Evolutionary conservation across 305 asterid species (phyloP), one percentile per base, ranked within the genome.

Genomic region (Rubia tinctorum): DNA sequence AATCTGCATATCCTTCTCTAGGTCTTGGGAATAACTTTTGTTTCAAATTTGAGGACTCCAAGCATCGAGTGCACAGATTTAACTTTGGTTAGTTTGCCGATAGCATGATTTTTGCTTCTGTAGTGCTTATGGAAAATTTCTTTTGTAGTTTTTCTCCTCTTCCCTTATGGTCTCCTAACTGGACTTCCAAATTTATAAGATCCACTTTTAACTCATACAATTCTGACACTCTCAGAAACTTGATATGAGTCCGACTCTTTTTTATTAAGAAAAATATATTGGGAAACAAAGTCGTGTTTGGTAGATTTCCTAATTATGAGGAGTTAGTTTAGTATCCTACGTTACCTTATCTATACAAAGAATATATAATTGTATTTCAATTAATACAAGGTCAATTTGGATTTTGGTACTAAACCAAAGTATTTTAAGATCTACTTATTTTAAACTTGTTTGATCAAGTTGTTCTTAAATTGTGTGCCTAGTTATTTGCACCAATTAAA

Each of bases 21-120:
- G 92, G 97, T 75, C 96, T 84, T 75, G 98, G 91, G 80, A 90
- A 88, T 88, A 79, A 88, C 72, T 88, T 89, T 80, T 74, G 87
- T 76, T 94, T 90, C 84, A 94, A 94, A 85, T 94, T 94, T 75
- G 86, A 81, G 81, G 99, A 94, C 82, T 81, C 49, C 25, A 88
- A 83, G 76, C 90, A 92, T 75, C 95, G 86, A 65, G 86, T 92
- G 69, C 97, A 91, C 83, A 85, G 99, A 77, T 87, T 94, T 76
- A 88, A 77, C 83, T 89, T 81, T 76, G 96, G 99, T 91, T 80
- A 83, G 94, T 83, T 12, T 39, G 55, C 49, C 11, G 69, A 59
- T 27, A 58, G 12, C 18, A 7, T n/a, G 55, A 13, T 18, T 18
- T 53, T 66, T 58, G 55, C 20, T 37, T 53, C 2, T 25, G 0